A percentile compares a stretch with the other conserved stretches of the same genome.
phyloP scores from a whole-genome alignment of 1,139 yeast genomes.

The Taiozyma onychis region DNA sequence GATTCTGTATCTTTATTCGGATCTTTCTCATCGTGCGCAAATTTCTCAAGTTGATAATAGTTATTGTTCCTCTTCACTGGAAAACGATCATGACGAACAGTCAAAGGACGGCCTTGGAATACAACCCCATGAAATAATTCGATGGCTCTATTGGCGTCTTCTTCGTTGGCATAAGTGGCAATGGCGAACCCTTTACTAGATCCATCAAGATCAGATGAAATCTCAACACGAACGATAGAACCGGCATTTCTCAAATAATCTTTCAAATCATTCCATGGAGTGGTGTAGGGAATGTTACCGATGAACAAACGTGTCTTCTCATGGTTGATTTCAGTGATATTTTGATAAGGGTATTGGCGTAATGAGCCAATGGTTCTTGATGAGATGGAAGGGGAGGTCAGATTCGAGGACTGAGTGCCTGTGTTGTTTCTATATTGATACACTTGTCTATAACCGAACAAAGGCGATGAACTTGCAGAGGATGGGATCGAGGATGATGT shows the following conservation, averaged over 20 bases:
- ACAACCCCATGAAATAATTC: slow-evolving; percentile 56
- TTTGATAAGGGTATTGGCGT: slow-evolving; percentile 20
- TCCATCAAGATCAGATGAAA: slow-evolving; percentile 53
- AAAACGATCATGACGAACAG: slow-evolving; percentile 59
- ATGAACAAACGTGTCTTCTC: slow-evolving; percentile 40
- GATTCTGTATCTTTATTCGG: neutral
- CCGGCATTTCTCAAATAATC: slow-evolving; percentile 40
- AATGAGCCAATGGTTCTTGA: slow-evolving; percentile 13
- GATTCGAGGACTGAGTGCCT: slow-evolving; percentile 1
- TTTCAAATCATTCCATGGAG: slow-evolving; percentile 53
- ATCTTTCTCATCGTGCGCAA: neutral
- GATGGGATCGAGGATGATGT: neutral
- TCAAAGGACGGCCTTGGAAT: slow-evolving; percentile 61
- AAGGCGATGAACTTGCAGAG: slow-evolving; percentile 1
- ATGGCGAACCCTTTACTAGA: slow-evolving; percentile 79
- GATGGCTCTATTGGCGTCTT: slow-evolving; percentile 57
- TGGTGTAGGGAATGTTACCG: slow-evolving; percentile 53
- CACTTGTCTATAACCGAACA: neutral
- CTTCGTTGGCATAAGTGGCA: slow-evolving; percentile 52
- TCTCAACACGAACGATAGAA: slow-evolving; percentile 46
- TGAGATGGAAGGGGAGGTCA: slow-evolving; percentile 13
- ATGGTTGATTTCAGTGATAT: slow-evolving; percentile 15
- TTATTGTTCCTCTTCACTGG: slow-evolving; percentile 4
- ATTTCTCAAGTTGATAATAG: neutral
- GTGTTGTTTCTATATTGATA: neutral